Base-by-base conservation (phyloP, 2,329 filamentous ascomycete species). In the Microcyclospora pomicola region DNA sequence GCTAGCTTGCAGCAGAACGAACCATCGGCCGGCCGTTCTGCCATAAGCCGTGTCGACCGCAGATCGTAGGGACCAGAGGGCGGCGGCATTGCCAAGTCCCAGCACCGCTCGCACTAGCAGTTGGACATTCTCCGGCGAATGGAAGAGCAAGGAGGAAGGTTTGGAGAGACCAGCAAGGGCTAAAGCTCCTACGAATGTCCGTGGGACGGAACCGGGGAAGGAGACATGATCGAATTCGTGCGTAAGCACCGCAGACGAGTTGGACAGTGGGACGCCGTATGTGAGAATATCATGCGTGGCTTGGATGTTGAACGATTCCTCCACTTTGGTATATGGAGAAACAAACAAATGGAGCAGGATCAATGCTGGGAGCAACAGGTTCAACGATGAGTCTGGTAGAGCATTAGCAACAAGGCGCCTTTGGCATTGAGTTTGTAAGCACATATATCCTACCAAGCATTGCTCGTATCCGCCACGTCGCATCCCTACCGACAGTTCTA, bases 221-320 rank as follows among this genome's bases (percentile, higher is more conserved):
- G 74, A 70, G 51, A 91, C 77, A 66, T 98, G 91, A 58, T 98
- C 91, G 64, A 92, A 98, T 48, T 78, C 66, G 14, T 61, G 56
- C 1, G 66, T 70, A 16, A 59, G 42, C 16, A 49, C 43, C 13
- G 45, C 42, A 0, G 53, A 43, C 5, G 47, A 42, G 42, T 59
- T 53, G 16, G 42, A 36, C 31, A 48, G 50, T 0, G 84, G 83
- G 1, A 83, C 75, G 15, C 86, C 86, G 57, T 91, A 85, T 29
- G 73, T 72, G 42, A 94, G 61, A 28, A 98, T 80, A 59, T 98
- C 91, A 60, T 96, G 91, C 2, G 78, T 73, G 5, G 91, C 91
- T 60, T 98, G 91, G 41, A 96, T 76, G 59, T 94, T 94, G 72
- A 98, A 96, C 0, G 88, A 96, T 62, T 98, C 91, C 60, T 98